These are phyloP conservation scores for Eimeria brunetti DNA, from an alignment of 169 alveolate genomes.

Conservation along the genomic window DNA sequence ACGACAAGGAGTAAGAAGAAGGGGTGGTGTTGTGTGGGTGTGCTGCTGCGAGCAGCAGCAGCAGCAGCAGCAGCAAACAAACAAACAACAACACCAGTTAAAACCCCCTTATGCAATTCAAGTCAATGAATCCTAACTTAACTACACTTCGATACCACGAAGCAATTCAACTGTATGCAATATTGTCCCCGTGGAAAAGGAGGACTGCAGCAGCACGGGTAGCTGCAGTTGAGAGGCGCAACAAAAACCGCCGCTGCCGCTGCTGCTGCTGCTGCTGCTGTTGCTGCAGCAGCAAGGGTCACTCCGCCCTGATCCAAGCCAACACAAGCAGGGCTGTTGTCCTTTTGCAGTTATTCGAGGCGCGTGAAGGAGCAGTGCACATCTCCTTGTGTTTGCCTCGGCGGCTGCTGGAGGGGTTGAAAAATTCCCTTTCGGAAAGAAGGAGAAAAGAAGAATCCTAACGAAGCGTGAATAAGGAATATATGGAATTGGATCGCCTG, in stretches of 20 bases:
- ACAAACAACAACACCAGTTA: neutral
- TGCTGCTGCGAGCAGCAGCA: neutral
- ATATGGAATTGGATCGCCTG: too few relatives aligned
- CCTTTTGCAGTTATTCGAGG: neutral
- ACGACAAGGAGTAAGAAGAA: neutral
- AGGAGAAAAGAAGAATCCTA: too few relatives aligned
- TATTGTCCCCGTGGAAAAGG: slow-evolving; percentile 16
- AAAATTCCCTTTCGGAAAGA: slow-evolving; percentile 23
- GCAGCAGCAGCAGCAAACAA: neutral
- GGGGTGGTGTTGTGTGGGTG: too few relatives aligned
- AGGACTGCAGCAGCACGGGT: slow-evolving; percentile 8
- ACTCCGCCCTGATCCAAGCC: neutral
- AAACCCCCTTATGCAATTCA: too few relatives aligned
- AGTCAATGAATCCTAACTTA: neutral
- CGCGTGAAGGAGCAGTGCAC: neutral
- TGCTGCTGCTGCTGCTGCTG: too few relatives aligned
- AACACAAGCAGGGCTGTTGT: neutral
- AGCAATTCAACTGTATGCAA: neutral
- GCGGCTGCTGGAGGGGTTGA: slow-evolving; percentile 9
- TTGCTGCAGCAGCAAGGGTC: too few relatives aligned
- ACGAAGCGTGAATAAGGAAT: too few relatives aligned
- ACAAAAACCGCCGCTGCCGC: neutral
- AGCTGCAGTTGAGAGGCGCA: neutral
- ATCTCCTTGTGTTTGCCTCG: slow-evolving; percentile 8
- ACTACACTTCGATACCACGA: slow-evolving; percentile 25